Percentiles rank a stretch among this genome's conserved stretches.
Conservation (phyloP, 352 stramenopile species). For the Peronospora belbahrii region DNA sequence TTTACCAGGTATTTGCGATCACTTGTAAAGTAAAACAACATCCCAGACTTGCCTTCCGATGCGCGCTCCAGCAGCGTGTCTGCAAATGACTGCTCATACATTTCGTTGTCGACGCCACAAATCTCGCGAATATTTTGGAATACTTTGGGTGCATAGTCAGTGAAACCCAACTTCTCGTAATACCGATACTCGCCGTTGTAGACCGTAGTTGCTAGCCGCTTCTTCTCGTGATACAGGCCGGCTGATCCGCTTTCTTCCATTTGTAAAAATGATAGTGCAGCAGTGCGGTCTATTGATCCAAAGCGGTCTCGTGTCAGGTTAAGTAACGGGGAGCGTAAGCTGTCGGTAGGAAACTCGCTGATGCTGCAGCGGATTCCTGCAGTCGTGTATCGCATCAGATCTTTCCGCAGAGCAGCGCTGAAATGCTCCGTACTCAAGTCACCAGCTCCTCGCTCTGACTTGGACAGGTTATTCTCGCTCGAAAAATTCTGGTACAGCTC, state of each 20-base stretch:
- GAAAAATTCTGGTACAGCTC: conserved; percentile 76
- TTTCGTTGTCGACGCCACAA: conserved; percentile 64
- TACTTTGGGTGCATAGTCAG: conserved; percentile 77
- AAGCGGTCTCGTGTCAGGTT: conserved; percentile 28
- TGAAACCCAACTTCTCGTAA: conserved; percentile 84
- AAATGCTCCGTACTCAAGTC: conserved; percentile 67
- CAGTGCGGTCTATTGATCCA: conserved; percentile 37
- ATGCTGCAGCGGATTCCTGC: conserved; percentile 77
- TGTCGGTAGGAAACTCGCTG: conserved; percentile 42
- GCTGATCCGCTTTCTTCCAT: conserved; percentile 52
- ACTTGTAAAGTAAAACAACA: conserved; percentile 86
- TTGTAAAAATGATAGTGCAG: conserved; percentile 43
- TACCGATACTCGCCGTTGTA: conserved; percentile 79
- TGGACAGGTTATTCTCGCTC: conserved; percentile 59
- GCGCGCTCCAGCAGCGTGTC: conserved; percentile 76
- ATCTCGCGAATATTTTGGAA: conserved; percentile 80
- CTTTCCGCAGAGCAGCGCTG: conserved; percentile 65
- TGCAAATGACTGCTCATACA: conserved; percentile 80
- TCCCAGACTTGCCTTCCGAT: conserved; percentile 80
- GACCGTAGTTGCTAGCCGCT: conserved; percentile 68
- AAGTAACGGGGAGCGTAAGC: conserved; percentile 35
- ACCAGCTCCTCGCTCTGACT: conserved; percentile 36
- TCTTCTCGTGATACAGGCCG: conserved; percentile 75
- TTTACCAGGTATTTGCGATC: conserved; percentile 83
- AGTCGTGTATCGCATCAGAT: conserved; percentile 82